Percentiles rank a stretch among this genome's conserved stretches.
Evolutionary conservation across 495 filamentous ascomycete genomes (phyloP).

Genomic region (Neurospora sublineolata): DNA sequence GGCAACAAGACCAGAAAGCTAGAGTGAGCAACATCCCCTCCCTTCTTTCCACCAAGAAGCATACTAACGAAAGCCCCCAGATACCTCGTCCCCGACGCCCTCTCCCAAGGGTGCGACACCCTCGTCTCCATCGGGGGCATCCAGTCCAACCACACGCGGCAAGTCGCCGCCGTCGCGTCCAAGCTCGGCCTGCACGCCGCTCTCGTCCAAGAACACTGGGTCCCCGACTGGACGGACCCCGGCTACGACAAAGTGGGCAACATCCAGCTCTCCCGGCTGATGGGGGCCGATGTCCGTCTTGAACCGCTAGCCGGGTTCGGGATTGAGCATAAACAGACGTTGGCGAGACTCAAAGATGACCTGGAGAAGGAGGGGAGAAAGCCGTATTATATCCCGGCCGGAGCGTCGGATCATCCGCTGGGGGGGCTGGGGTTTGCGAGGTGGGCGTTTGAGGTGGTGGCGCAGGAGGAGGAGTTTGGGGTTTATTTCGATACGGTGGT

Average conservation of each 20-base stretch:
- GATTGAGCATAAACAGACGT: constrained; percentile 48
- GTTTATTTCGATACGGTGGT: constrained; percentile 50
- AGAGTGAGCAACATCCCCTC: constrained; percentile 30
- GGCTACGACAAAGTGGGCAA: constrained; percentile 47
- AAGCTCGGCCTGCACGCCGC: constrained; percentile 39
- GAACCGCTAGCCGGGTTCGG: constrained; percentile 38
- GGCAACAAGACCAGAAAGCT: constrained; percentile 59
- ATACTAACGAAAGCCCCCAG: constrained; percentile 13
- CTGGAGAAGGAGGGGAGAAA: constrained; percentile 33
- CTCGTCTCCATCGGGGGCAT: constrained; percentile 54
- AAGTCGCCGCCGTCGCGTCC: constrained; percentile 47
- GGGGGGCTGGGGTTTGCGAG: constrained; percentile 54
- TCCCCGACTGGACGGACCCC: constrained; percentile 36
- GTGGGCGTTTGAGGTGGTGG: constrained; percentile 50
- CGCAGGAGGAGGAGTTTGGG: constrained; percentile 44
- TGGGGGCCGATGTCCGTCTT: constrained; percentile 46
- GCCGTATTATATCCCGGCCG: constrained; percentile 55
- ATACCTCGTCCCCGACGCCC: constrained; percentile 45
- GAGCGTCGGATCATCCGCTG: constrained; percentile 53
- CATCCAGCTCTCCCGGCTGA: constrained; percentile 50
- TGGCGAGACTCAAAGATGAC: constrained; percentile 35
- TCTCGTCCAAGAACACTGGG: constrained; percentile 54
- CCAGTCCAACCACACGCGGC: constrained; percentile 55
- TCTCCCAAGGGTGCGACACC: constrained; percentile 39
- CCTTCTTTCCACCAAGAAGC: not conserved